These are phyloP conservation scores for Phytophthora fragariae DNA, from an alignment of 352 stramenopile species.

Conservation along the genomic window DNA sequence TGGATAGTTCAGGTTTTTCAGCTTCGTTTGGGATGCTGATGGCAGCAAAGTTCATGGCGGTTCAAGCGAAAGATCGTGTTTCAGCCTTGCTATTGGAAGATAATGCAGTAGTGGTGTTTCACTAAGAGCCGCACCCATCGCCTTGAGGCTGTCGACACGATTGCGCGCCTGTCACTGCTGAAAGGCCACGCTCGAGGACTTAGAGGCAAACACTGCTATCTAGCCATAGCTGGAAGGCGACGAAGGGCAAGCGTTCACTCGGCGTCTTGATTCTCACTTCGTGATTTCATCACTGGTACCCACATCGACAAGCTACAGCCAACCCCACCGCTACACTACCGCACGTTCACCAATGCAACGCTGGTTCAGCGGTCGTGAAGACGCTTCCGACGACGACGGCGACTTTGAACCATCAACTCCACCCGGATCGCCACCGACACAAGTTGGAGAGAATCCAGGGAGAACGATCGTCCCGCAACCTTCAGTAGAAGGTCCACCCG, in stretches of 20 bases:
- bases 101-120: background rate
- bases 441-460: no score
- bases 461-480: no score
- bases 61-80: background rate
- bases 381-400: background rate
- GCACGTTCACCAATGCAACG: background rate
- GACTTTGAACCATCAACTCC: background rate
- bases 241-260: background rate
- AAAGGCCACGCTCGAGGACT: background rate
- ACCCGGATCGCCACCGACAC: background rate
- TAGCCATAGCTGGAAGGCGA: background rate
- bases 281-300: slow-evolving; percentile 2
- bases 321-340: background rate
- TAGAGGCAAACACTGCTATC: no score
- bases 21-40: background rate
- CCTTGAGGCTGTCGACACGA: background rate
- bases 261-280: slow-evolving; percentile 1
- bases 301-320: background rate
- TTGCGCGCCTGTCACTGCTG: background rate
- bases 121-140: background rate
- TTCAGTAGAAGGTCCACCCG: background rate
- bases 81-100: background rate
- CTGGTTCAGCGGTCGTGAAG: background rate
- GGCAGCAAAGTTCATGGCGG: background rate
- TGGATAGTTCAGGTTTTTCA: slow-evolving; percentile 16